Conservation (phyloP, 345 rosid species). For the Sapria himalayana region DNA sequence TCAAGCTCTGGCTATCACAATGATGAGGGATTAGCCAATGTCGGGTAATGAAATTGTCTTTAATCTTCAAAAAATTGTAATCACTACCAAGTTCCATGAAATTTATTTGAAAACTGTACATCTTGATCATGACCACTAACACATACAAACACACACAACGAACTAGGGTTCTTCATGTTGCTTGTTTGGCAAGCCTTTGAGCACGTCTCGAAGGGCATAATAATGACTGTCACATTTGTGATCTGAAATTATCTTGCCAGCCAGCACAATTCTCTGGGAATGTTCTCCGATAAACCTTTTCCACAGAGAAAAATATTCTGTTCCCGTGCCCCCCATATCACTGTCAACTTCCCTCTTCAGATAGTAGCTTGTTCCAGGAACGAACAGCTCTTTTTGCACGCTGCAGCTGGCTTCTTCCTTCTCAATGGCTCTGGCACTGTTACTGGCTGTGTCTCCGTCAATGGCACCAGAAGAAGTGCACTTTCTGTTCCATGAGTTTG, state of each 20-base stretch:
- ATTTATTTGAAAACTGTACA: too few species aligned
- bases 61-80: too few species aligned
- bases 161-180: too few species aligned
- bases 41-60: neutral
- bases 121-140: too few species aligned
- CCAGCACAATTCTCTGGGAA: slow-evolving; percentile 65
- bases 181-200: slow-evolving; percentile 74
- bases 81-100: too few species aligned
- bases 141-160: too few species aligned
- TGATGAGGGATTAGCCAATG: slow-evolving; percentile 41
- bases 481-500: too few species aligned
- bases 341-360: slow-evolving; percentile 38
- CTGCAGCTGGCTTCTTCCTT: slow-evolving; percentile 9
- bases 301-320: slow-evolving; percentile 55
- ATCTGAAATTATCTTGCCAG: slow-evolving; percentile 62
- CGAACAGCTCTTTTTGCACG: slow-evolving; percentile 41
- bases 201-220: slow-evolving; percentile 66
- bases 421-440: slow-evolving; percentile 6
- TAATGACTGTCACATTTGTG: slow-evolving; percentile 86
- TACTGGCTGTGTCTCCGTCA: slow-evolving; percentile 6
- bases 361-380: slow-evolving; percentile 63
- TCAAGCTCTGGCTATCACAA: slow-evolving; percentile 64
- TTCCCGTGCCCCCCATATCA: slow-evolving; percentile 9
- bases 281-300: slow-evolving; percentile 69
- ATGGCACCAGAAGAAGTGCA: slow-evolving; percentile 7